Evolutionary conservation across 2,329 filamentous ascomycete species (phyloP).

Genomic region (Talaromyces sp.): DNA sequence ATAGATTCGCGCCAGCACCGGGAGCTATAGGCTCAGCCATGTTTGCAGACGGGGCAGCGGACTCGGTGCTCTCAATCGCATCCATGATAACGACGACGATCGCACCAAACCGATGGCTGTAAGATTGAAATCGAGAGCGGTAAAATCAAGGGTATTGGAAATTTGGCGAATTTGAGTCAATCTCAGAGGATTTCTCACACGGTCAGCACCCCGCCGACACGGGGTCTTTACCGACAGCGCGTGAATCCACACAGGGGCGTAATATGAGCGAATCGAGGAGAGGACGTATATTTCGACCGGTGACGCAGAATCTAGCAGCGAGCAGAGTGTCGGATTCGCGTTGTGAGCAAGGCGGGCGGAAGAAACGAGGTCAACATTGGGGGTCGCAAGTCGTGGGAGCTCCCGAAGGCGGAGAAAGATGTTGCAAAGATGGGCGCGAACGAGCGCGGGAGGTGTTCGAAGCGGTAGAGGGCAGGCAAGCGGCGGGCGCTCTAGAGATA

Average conservation of each 20-base stretch:
- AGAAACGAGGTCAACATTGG: slow-evolving; percentile 30
- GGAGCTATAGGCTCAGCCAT: slow-evolving; percentile 28
- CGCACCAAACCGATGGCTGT: neutral
- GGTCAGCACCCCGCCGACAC: slow-evolving; percentile 25
- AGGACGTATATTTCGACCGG: slow-evolving; percentile 10
- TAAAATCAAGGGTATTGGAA: neutral
- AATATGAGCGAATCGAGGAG: neutral
- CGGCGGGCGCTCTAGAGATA: neutral
- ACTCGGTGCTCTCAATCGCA: slow-evolving; percentile 33
- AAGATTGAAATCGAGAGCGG: neutral
- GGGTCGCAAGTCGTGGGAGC: slow-evolving; percentile 13
- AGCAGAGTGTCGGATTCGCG: slow-evolving; percentile 26
- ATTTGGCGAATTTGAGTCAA: neutral
- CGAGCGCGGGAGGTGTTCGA: slow-evolving; percentile 12
- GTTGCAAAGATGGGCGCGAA: slow-evolving; percentile 6
- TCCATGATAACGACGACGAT: slow-evolving; percentile 29
- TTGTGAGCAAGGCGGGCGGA: slow-evolving; percentile 28
- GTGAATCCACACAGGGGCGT: neutral
- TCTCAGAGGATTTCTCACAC: neutral
- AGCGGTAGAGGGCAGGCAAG: slow-evolving; percentile 9
- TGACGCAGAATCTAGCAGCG: slow-evolving; percentile 20
- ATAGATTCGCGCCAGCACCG: slow-evolving; percentile 33
- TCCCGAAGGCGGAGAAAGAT: slow-evolving; percentile 13
- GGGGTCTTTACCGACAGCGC: slow-evolving; percentile 13
- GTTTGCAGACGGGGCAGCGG: slow-evolving; percentile 29